These are phyloP conservation scores for Sinapis alba DNA, from an alignment of 441 rosid genomes.

Conservation along the genomic window DNA sequence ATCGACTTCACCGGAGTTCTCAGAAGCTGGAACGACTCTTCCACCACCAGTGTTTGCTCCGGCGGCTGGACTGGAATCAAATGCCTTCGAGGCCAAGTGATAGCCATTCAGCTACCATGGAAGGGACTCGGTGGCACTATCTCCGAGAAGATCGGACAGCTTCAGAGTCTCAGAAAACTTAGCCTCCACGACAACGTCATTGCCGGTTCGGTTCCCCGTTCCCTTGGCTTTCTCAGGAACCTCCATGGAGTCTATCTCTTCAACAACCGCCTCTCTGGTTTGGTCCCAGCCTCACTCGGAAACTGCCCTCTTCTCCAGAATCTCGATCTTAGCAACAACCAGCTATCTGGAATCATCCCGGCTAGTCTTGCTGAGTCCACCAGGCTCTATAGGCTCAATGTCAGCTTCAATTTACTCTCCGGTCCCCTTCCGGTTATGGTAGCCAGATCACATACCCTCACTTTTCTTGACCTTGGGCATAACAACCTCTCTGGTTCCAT, in stretches of 20 bases:
- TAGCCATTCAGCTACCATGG: slow-evolving; percentile 74
- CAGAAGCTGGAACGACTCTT: slow-evolving; percentile 59
- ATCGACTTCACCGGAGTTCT: slow-evolving; percentile 55
- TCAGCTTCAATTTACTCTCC: slow-evolving; percentile 59
- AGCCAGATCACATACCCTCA: slow-evolving; percentile 50
- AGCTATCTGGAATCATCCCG: slow-evolving; percentile 54
- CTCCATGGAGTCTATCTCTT: slow-evolving; percentile 69
- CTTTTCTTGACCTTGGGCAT: slow-evolving; percentile 58
- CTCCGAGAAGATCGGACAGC: slow-evolving; percentile 71
- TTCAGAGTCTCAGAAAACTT: slow-evolving; percentile 55
- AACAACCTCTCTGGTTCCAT: slow-evolving; percentile 62
- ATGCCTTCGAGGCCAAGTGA: slow-evolving; percentile 65
- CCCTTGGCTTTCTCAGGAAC: slow-evolving; percentile 61
- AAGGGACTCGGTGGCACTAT: slow-evolving; percentile 58
- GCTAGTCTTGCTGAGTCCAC: slow-evolving; percentile 56
- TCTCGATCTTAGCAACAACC: slow-evolving; percentile 64
- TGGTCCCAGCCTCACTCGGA: slow-evolving; percentile 61
- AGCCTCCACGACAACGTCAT: slow-evolving; percentile 66
- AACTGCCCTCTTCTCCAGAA: slow-evolving; percentile 56
- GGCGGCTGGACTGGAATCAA: slow-evolving; percentile 73
- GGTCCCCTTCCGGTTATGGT: slow-evolving; percentile 53
- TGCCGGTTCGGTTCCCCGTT: slow-evolving; percentile 55
- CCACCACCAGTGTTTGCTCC: slow-evolving; percentile 50
- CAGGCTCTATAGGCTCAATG: slow-evolving; percentile 55
- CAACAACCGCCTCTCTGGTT: slow-evolving; percentile 69